Base-by-base conservation (phyloP, 805 yeast genomes). In the Metschnikowia gelsemii region DNA sequence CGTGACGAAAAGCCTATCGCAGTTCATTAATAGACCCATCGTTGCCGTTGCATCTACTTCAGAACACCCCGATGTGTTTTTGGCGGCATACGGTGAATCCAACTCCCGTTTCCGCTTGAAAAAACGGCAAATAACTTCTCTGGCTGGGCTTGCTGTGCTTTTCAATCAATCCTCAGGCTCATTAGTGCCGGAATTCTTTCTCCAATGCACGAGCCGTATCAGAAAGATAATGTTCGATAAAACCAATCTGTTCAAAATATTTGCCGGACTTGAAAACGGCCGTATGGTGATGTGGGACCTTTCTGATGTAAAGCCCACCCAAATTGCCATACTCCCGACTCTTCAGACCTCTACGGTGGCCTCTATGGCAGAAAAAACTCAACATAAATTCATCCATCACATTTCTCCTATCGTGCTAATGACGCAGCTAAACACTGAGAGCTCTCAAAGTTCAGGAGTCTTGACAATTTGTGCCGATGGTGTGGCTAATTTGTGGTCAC, bases 221-320 rank as follows among this genome's bases (percentile, higher is more conserved):
- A 45, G 65, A 1, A 44, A 52, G 5, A 64, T 73, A 8, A 64
- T 63, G 41, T 76, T 78, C 44, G 72, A 75, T 22, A 53, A 53
- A 8, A 46, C 56, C 12, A 60, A 65, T 17, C 56, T 73, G 1
- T 61, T 64, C 35, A 63, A 68, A 37, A 58, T 80, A 1, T 55
- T 75, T 20, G 82, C 72, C 0, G 79, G 82, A 0, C 65, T 78
- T 4, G 52, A 54, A 13, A 73, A 73, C 50, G 84, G 85, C 0
- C 66, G 67, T 36, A 33, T 79, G 1, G 71, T 69, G n/a, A 57
- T 75, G 7, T 79, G 82, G 81, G 76, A 77, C 49, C 46, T 72
- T 18, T 13, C 46, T 9, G 35, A 40, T 4, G 52, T 40, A 8
- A 20, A 33, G 29, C 55, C 54, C 21, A 47, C 48, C 4, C 43